Evolutionary conservation across 768 basidiomycete genomes (phyloP), one percentile per base, ranked within the genome.

Genomic region (Krasilnikovozyma curviuscula): DNA sequence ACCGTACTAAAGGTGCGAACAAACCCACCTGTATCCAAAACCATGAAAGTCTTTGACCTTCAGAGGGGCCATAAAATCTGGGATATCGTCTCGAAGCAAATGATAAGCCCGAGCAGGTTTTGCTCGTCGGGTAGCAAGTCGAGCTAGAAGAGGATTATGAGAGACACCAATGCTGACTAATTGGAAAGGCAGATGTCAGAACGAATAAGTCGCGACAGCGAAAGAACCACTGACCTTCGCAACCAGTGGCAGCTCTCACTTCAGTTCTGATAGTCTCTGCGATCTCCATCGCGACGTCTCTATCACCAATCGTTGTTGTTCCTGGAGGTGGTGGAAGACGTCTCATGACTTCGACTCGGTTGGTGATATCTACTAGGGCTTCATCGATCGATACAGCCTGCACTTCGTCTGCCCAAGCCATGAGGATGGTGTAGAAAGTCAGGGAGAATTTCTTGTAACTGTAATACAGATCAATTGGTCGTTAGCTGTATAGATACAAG

Each of bases 331-430:
- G 27, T 41, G 40, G 18, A n/a, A n/a, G n/a, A n/a, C n/a, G 25
- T 27, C 10, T 8, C 18, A 40, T 39, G 30, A 25, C 46, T 5
- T 21, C 24, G 5, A 66, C 63, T 7, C 60, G 60, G 4, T 66
- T 71, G 0, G 83, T 78, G 14, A 89, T 83, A 49, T 95, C 89
- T 51, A 97, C 77, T 21, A 95, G 71, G 0, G 86, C 91, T 61
- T 98, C 93, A 52, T 98, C 93, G 5, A 97, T 83, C 2, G 86
- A 91, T 14, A 95, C 89, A 2, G 89, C 88, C 65, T 95, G 79
- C 3, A 97, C 69, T 55, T 88, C 84, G 57, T 93, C 84, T 21
- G 85, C 83, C 58, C 81, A 77, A 0, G 73, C 68, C 77, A 95
- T 83, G 28, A 97, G 71, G 46, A 93, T 81, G 5, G 82, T 85